phyloP scores from a whole-genome alignment of 371 early-diverging fungal species.

The Choanephora cucurbitarum region DNA sequence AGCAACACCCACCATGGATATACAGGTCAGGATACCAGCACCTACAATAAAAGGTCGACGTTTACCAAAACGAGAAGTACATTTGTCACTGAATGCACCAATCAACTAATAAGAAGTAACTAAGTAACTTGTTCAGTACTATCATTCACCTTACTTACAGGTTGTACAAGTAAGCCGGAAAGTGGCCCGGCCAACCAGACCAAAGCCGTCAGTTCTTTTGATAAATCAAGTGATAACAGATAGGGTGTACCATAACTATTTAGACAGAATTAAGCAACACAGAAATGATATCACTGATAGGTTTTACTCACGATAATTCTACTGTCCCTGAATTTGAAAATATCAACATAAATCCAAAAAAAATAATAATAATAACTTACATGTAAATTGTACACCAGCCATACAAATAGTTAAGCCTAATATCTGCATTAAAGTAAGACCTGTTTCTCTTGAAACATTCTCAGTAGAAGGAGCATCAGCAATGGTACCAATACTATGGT shows the following conservation, averaged over 20 bases:
- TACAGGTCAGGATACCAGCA: conserved; percentile 54
- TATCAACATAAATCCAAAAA: too few relatives aligned
- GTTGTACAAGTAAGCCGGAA: conserved; percentile 56
- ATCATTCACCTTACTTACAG: conserved; percentile 16
- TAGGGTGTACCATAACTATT: conserved; percentile 80
- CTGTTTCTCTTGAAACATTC: conserved; percentile 18
- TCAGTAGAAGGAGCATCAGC: conserved; percentile 12
- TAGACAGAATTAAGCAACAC: neutral
- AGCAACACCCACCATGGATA: conserved; percentile 66
- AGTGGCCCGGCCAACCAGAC: conserved; percentile 87
- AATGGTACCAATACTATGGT: conserved; percentile 38
- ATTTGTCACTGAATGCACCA: conserved; percentile 62
- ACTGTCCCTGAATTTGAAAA: conserved; percentile 55
- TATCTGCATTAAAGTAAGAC: conserved; percentile 32
- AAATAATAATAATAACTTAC: too few relatives aligned
- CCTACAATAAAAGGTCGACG: conserved; percentile 58
- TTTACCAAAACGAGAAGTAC: conserved; percentile 54
- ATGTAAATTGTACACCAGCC: conserved; percentile 69
- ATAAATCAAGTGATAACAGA: conserved; percentile 65
- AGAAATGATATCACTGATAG: neutral
- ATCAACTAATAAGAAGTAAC: conserved; percentile 36
- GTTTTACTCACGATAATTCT: conserved; percentile 50
- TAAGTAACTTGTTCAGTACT: neutral
- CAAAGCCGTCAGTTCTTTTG: conserved; percentile 63
- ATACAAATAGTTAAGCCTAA: conserved; percentile 58